Base-by-base conservation (phyloP, 305 asterid species). In the Fraxinus sp. region DNA sequence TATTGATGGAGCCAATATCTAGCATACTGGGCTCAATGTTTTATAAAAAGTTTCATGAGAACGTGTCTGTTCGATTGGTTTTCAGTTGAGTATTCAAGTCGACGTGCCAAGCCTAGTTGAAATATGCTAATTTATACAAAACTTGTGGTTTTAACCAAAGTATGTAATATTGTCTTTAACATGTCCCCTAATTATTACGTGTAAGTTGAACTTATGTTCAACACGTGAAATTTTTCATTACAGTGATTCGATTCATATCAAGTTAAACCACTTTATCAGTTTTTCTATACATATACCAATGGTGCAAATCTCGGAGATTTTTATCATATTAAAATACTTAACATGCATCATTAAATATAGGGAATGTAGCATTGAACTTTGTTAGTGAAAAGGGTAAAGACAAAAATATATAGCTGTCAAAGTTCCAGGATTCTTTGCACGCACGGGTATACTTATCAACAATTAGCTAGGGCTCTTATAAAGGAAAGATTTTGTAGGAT, bases 361-460 rank as follows among this genome's bases (percentile, higher is more conserved):
- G 55, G 55, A 44, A 44, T 44, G 55, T 44, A 44, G 55, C 44
- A 37, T 37, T 37, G 11, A 39, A 39, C 46, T 8, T 8, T 39
- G 46, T 39, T 39, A 9, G 11, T 39, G 46, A 33, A 8, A 39
- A 39, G 9, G 46, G 46, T 39, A 39, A 39, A 9, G 46, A 39
- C 13, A 82, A 83, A 39, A 62, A 36, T 7, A 73, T 16, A 78
- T 74, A 82, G 86, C 85, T 83, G 88, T 81, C 80, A 26, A 32
- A 35, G 70, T 80, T 80, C 77, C 81, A 26, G 79, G 85, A 77
- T 86, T 74, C 81, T 83, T 39, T 79, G 78, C 79, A 59, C 85
- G 81, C 86, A 84, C 80, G 86, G 83, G 88, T 70, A 84, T 77
- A 81, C 87, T 78, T 81, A 75, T 71, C 78, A 75, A 66, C 76